phyloP scores from a whole-genome alignment of 78 protist species.

The Dictyostelium intermedium region DNA sequence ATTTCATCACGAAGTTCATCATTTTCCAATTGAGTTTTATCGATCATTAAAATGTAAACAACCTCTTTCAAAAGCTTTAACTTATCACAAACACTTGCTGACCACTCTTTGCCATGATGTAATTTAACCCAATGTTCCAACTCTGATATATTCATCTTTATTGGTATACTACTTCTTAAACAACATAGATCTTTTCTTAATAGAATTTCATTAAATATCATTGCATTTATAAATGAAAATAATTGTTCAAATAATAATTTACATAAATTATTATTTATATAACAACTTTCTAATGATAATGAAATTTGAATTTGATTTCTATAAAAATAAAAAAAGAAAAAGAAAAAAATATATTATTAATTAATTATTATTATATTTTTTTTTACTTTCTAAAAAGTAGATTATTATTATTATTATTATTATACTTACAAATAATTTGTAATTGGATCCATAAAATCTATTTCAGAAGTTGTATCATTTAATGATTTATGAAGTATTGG shows the following conservation, averaged over 20 bases:
- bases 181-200: slow-evolving; percentile 68
- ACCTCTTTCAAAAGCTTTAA: slow-evolving; percentile 34
- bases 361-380: neutral
- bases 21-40: slow-evolving; percentile 48
- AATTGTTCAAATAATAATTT: slow-evolving; percentile 45
- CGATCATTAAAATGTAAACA: slow-evolving; percentile 63
- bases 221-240: slow-evolving; percentile 48
- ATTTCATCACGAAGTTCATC: slow-evolving; percentile 26
- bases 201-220: slow-evolving; percentile 61
- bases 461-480: slow-evolving; percentile 10
- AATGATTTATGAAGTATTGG: slow-evolving; percentile 29
- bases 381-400: neutral
- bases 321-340: neutral
- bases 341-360: neutral
- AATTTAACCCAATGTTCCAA: slow-evolving; percentile 64
- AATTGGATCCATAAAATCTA: slow-evolving; percentile 41
- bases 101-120: slow-evolving; percentile 46
- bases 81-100: neutral
- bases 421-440: slow-evolving; percentile 50
- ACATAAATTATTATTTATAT: neutral
- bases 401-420: neutral
- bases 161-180: slow-evolving; percentile 50
- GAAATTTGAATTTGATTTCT: slow-evolving; percentile 53
- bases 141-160: slow-evolving; percentile 70
- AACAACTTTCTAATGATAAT: slow-evolving; percentile 1